A percentile compares a stretch with the other conserved stretches of the same genome.
These are phyloP conservation scores for Thamnidium elegans DNA, from an alignment of 192 early-diverging fungal species.

Conservation along the genomic window DNA sequence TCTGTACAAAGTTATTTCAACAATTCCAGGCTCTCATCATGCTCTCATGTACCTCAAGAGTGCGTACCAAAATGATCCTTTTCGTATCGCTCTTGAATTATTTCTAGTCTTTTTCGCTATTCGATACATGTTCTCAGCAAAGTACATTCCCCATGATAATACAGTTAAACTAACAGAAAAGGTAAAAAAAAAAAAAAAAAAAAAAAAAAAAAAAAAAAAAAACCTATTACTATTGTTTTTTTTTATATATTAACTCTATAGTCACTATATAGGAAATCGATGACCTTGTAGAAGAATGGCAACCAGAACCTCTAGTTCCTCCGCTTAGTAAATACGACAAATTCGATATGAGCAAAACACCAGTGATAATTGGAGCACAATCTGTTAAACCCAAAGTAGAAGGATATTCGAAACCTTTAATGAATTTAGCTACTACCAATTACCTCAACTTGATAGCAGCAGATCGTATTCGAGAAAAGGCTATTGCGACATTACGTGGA, in stretches of 20 bases:
- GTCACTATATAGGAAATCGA: constrained; percentile 76
- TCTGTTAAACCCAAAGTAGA: constrained; percentile 62
- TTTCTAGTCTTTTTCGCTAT: constrained; percentile 82
- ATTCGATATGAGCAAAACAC: constrained; percentile 75
- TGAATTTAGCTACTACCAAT: constrained; percentile 88
- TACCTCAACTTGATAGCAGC: constrained; percentile 79
- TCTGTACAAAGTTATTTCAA: constrained; percentile 33
- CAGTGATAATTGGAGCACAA: constrained; percentile 66
- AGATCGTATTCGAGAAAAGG: constrained; percentile 76
- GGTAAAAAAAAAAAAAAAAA: too few relatives aligned
- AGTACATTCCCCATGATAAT: constrained; percentile 74
- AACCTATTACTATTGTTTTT: neutral
- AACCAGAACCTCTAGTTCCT: constrained; percentile 90
- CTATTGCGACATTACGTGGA: constrained; percentile 78
- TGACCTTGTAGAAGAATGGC: constrained; percentile 93
- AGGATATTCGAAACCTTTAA: constrained; percentile 56
- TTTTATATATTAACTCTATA: neutral
- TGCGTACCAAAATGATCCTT: constrained; percentile 93
- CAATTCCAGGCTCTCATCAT: constrained; percentile 75
- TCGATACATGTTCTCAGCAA: constrained; percentile 83
- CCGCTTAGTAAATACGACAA: constrained; percentile 65
- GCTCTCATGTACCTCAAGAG: constrained; percentile 79
- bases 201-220: too few relatives aligned
- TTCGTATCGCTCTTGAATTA: constrained; percentile 81
- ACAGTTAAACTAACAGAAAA: constrained; percentile 80